Base-by-base conservation (phyloP, 371 early-diverging fungal species). In the Mortierella sp. region DNA sequence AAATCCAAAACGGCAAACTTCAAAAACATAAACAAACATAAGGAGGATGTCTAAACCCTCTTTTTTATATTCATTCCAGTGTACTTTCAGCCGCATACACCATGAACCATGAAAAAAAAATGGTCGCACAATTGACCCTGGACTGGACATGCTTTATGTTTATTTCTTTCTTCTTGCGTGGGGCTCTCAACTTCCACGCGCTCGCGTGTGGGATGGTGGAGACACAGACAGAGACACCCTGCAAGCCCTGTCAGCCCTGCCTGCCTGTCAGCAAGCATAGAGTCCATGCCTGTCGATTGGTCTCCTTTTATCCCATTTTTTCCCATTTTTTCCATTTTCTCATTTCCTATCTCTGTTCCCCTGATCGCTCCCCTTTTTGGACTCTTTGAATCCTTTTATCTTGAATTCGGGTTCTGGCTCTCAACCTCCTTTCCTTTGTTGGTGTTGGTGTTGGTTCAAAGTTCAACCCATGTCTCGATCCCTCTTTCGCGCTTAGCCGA, bases 41-140 rank as follows among this genome's bases (percentile, higher is more conserved):
- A 24, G 41, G 10, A 41, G 10, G 10, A 9, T 29, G 47, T 66
- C 37, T 14, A 52, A 53, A 55, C 43, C 14, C 34, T 41, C 14
- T 24, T 58, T 58, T 19, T 31, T 14, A 7, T 26, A 10, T 53
- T 22, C 61, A 37, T 61, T 31, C 34, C 31, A 16, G 34, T 31
- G 19, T 48, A 48, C 48, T 48, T 48, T n/a, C 19, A 48, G 48
- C 4, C 48, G n/a, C n/a, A n/a, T n/a, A 22, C 19, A 48, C 7
- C 48, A 48, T n/a, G 22, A 48, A 16, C 22, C 14, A 47, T 2
- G 19, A 61, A 61, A 61, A 61, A 61, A 61, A 22, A 19, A 16
- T 2, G 37, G 61, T 61, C 22, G 22, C 61, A 61, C 61, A 37
- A 61, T n/a, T 61, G 61, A 61, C 61, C 61, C 61, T 61, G 61